Evolutionary conservation across 345 rosid species (phyloP).

Genomic region (Sapria himalayana): DNA sequence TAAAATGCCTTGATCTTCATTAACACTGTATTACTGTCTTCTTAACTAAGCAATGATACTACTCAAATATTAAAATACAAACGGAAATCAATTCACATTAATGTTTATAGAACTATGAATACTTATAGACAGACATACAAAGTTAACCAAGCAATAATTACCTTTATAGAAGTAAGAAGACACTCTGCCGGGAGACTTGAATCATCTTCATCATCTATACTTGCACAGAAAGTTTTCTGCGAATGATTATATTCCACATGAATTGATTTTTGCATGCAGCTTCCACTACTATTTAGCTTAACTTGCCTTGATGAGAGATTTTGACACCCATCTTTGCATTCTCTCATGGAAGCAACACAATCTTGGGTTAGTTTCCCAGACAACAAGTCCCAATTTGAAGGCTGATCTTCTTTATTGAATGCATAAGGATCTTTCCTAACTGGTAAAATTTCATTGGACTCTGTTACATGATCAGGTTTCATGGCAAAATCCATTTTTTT

Average conservation of each 20-base stretch:
- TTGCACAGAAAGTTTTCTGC: constrained; percentile 16
- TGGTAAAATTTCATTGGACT: constrained; percentile 16
- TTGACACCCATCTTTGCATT: constrained; percentile 16
- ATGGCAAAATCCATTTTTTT: constrained; percentile 14
- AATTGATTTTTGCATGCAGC: constrained; percentile 17
- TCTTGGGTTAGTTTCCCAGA: constrained; percentile 27
- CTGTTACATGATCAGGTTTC: constrained; percentile 14
- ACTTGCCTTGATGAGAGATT: constrained; percentile 12
- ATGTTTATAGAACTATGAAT: no score
- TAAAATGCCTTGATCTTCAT: no score
- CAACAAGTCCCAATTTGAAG: constrained; percentile 55
- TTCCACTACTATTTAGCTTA: constrained; percentile 19
- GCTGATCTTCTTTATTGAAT: constrained; percentile 59
- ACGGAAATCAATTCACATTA: no score
- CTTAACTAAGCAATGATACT: no score
- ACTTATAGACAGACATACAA: no score
- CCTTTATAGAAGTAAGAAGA: constrained; percentile 84
- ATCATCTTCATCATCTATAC: constrained; percentile 28
- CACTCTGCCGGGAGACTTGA: constrained; percentile 51
- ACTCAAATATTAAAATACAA: no score
- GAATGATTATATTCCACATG: constrained; percentile 14
- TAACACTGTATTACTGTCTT: no score
- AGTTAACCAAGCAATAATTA: no score
- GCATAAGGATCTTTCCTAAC: constrained; percentile 65
- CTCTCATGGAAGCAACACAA: constrained; percentile 14